These are phyloP conservation scores for Manihot esculenta DNA, from an alignment of 441 rosid species.

Conservation along the genomic window DNA sequence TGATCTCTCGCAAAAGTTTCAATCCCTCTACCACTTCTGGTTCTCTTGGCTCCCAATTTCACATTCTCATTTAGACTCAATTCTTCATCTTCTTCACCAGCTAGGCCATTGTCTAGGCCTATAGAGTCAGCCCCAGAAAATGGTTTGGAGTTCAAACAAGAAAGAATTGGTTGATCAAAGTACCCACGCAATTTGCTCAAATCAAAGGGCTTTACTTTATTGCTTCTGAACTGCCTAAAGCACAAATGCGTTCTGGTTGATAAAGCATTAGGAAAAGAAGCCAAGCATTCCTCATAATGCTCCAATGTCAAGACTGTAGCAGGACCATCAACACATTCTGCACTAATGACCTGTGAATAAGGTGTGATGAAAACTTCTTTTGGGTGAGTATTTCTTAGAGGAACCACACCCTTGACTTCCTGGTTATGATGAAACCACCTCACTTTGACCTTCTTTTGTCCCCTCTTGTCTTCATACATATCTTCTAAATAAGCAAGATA, in stretches of 20 bases:
- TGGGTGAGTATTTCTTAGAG: conserved; percentile 73
- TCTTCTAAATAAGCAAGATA: conserved; percentile 94
- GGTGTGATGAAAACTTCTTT: conserved; percentile 95
- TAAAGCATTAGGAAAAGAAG: conserved; percentile 58
- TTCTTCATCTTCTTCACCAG: conserved; percentile 57
- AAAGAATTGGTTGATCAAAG: conserved; percentile 69
- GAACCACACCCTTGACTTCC: conserved; percentile 77
- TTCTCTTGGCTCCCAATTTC: conserved; percentile 62
- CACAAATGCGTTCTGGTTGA: conserved; percentile 70
- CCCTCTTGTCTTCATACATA: conserved; percentile 96
- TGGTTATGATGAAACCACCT: conserved; percentile 95
- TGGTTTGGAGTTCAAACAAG: conserved; percentile 54
- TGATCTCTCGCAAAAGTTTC: conserved; percentile 39
- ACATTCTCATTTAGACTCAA: conserved; percentile 47
- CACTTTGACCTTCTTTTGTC: conserved; percentile 89
- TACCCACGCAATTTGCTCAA: conserved; percentile 88
- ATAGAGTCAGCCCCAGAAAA: conserved; percentile 38
- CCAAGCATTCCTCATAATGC: conserved; percentile 70
- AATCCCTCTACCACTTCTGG: conserved; percentile 43
- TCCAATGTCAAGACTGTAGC: conserved; percentile 76
- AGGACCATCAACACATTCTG: conserved; percentile 93
- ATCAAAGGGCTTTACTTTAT: conserved; percentile 75
- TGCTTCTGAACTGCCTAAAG: conserved; percentile 79
- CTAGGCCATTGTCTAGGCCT: conserved; percentile 37
- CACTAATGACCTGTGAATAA: conserved; percentile 90